Conservation (phyloP, 2,329 filamentous ascomycete genomes). For the Pseudogymnoascus sp. region DNA sequence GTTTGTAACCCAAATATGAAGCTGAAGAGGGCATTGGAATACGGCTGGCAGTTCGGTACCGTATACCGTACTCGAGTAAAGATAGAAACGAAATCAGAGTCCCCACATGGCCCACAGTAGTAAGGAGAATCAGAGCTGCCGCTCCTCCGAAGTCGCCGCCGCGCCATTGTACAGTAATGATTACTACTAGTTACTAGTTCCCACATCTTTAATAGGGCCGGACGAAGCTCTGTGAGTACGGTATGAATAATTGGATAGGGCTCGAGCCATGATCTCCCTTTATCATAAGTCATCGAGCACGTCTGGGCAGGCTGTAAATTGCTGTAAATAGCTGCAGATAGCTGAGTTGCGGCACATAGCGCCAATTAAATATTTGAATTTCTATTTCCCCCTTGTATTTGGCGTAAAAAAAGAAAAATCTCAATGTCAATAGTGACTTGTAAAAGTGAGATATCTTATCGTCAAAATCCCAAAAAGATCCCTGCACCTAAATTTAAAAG, state of each 20-base stretch:
- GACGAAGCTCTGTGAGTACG: not conserved
- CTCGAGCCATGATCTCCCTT: not conserved
- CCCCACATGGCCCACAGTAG: not conserved
- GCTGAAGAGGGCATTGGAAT: not conserved
- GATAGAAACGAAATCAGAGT: not conserved
- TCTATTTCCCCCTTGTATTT: not conserved
- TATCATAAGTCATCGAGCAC: not conserved
- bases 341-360: not conserved
- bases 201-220: not conserved
- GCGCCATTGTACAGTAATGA: not conserved
- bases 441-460: conserved; percentile 7
- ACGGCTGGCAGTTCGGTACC: not conserved
- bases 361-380: not conserved
- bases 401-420: not conserved
- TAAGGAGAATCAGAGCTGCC: not conserved
- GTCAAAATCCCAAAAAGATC: not conserved
- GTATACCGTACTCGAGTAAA: not conserved
- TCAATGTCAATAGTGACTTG: not conserved
- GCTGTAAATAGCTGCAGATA: not conserved
- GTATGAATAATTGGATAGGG: not conserved
- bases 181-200: not conserved
- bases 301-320: not conserved
- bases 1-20: not conserved
- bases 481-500: conserved; percentile 7
- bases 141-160: not conserved